These are phyloP conservation scores for Themeda triandra DNA, from an alignment of 176 grass and related monocot species.

Conservation along the genomic window DNA sequence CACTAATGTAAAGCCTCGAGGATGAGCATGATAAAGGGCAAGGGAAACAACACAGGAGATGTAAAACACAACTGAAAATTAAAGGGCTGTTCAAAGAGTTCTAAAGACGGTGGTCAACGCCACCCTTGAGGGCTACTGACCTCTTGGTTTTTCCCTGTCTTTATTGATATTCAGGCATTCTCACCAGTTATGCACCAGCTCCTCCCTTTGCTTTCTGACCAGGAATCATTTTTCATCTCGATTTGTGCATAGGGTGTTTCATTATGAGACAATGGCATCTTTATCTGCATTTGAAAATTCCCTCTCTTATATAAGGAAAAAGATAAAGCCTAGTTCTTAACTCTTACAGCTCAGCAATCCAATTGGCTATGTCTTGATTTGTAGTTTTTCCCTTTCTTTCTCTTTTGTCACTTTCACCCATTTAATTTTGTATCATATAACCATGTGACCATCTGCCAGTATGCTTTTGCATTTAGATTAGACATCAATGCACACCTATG, in stretches of 20 bases:
- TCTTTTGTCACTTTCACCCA: constrained; percentile 15
- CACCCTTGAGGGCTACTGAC: constrained; percentile 54
- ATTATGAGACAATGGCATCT: constrained; percentile 47
- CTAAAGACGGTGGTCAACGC: constrained; percentile 71
- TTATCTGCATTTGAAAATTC: constrained; percentile 42
- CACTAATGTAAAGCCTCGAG: constrained; percentile 64
- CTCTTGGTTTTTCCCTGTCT: constrained; percentile 49
- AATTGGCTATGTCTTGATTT: constrained; percentile 35
- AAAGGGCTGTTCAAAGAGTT: constrained; percentile 40
- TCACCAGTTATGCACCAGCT: constrained; percentile 31
- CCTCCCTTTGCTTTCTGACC: constrained; percentile 40
- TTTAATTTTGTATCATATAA: constrained; percentile 18
- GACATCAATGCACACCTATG: constrained; percentile 24
- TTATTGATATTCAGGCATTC: constrained; percentile 68
- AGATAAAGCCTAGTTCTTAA: constrained; percentile 35
- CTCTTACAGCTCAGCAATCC: constrained; percentile 29
- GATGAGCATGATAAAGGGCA: constrained; percentile 49
- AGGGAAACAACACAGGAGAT: constrained; percentile 53
- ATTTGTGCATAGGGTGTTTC: constrained; percentile 41
- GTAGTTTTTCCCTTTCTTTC: constrained; percentile 21
- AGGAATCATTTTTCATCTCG: constrained; percentile 47
- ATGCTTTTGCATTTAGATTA: constrained; percentile 32
- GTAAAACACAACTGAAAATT: constrained; percentile 36
- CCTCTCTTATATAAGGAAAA: constrained; percentile 48
- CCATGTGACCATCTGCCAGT: constrained; percentile 8